Evolutionary conservation across 139 green algal species (phyloP).

Genomic region (Trebouxia sp.): DNA sequence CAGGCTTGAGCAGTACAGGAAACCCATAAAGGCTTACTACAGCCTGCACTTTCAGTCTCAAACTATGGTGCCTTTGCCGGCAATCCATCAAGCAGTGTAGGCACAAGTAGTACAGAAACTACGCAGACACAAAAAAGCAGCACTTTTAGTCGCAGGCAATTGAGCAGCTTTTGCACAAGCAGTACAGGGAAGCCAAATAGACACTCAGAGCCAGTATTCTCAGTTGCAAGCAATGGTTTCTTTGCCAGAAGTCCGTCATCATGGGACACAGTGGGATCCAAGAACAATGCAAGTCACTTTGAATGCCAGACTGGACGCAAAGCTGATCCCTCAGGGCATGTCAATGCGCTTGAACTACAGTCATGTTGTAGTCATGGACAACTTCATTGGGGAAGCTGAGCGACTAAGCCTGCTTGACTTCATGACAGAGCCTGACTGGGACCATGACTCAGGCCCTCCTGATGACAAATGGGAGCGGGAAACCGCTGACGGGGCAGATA

Average conservation of each 20-base stretch:
- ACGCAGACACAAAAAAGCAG: too few relatives aligned
- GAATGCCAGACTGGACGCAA: constrained; percentile 68
- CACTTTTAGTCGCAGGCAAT: too few relatives aligned
- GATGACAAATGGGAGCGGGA: constrained; percentile 57
- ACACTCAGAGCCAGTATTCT: too few relatives aligned
- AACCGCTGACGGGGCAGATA: constrained; percentile 55
- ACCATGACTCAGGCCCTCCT: constrained; percentile 37
- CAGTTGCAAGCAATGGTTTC: constrained; percentile 6
- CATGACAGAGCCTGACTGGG: constrained; percentile 30
- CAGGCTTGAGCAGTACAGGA: too few relatives aligned
- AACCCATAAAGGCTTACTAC: too few relatives aligned
- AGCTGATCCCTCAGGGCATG: constrained; percentile 61
- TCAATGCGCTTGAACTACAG: constrained; percentile 48
- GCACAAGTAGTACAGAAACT: too few relatives aligned
- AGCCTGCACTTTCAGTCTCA: too few relatives aligned
- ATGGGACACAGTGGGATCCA: constrained; percentile 47
- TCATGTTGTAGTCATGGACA: constrained; percentile 67
- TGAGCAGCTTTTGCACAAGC: too few relatives aligned
- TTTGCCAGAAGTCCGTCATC: constrained; percentile 23
- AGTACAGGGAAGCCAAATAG: too few relatives aligned
- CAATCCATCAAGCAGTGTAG: too few relatives aligned
- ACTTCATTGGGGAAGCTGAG: constrained; percentile 53
- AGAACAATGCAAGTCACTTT: constrained; percentile 38
- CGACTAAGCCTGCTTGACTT: constrained; percentile 46
- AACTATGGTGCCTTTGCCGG: too few relatives aligned